phyloP scores from a whole-genome alignment of 2,329 filamentous ascomycete species.

The Neonectria magnoliae region DNA sequence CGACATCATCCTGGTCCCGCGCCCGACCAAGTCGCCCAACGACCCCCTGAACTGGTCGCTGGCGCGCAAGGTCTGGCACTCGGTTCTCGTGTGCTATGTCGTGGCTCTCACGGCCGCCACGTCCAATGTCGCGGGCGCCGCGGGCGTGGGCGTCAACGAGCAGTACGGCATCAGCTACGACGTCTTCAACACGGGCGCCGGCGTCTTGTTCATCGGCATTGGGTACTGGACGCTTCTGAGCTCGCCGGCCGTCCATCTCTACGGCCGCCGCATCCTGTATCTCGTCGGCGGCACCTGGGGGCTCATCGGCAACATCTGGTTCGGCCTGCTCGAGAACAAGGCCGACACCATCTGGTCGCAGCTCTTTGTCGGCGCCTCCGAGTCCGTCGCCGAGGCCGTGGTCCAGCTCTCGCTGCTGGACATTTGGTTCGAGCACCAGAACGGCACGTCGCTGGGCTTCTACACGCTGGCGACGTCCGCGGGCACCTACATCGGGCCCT shows the following conservation, averaged over 20 bases:
- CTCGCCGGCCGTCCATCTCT: slow-evolving; percentile 63
- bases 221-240: slow-evolving; percentile 65
- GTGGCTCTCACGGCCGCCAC: slow-evolving; percentile 66
- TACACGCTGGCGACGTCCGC: slow-evolving; percentile 66
- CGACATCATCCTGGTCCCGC: slow-evolving; percentile 63
- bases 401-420: slow-evolving; percentile 67
- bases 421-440: slow-evolving; percentile 67
- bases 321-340: slow-evolving; percentile 55
- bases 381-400: slow-evolving; percentile 65
- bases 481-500: slow-evolving; percentile 65
- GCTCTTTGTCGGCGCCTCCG: slow-evolving; percentile 66
- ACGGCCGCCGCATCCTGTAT: slow-evolving; percentile 65
- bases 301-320: slow-evolving; percentile 63
- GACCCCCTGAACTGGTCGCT: slow-evolving; percentile 63
- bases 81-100: slow-evolving; percentile 61
- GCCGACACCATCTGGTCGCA: slow-evolving; percentile 64
- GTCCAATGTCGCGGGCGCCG: slow-evolving; percentile 64
- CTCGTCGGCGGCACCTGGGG: slow-evolving; percentile 61
- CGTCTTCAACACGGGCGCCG: slow-evolving; percentile 65
- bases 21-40: slow-evolving; percentile 62
- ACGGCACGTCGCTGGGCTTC: slow-evolving; percentile 62
- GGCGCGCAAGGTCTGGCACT: slow-evolving; percentile 61
- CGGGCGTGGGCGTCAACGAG: slow-evolving; percentile 59
- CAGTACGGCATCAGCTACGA: slow-evolving; percentile 61
- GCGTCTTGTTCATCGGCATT: slow-evolving; percentile 65